Evolutionary conservation across 2,329 filamentous ascomycete species (phyloP).

Genomic region (Byssochlamys sp.): DNA sequence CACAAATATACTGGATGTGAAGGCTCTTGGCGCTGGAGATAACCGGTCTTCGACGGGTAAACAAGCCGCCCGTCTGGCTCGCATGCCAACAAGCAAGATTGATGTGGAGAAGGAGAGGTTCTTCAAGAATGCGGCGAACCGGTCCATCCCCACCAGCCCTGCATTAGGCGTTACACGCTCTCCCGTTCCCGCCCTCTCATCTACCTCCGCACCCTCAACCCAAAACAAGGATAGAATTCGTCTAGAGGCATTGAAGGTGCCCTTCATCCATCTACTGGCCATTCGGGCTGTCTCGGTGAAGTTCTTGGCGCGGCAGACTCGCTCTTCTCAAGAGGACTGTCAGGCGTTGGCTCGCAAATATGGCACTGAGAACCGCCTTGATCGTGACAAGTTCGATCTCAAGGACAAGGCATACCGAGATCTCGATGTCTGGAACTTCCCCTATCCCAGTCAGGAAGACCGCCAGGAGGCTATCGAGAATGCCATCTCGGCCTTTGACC

Average conservation of each 20-base stretch:
- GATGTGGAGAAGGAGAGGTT: conserved; percentile 35
- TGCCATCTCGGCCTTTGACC: conserved; percentile 55
- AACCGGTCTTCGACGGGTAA: conserved; percentile 20
- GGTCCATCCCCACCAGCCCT: conserved; percentile 35
- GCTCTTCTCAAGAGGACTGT: conserved; percentile 41
- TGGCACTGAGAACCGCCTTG: conserved; percentile 41
- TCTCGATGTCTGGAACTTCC: conserved; percentile 53
- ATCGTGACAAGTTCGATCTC: conserved; percentile 44
- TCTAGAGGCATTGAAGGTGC: conserved; percentile 36
- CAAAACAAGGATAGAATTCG: conserved; percentile 30
- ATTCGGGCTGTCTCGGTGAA: conserved; percentile 40
- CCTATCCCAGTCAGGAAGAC: conserved; percentile 47
- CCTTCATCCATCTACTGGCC: conserved; percentile 46
- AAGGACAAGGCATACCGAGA: conserved; percentile 52
- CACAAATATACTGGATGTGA: conserved; percentile 27
- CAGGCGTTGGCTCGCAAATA: conserved; percentile 43
- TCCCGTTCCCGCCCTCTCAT: conserved; percentile 28
- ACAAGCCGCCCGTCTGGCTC: conserved; percentile 19
- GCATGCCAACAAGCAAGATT: conserved; percentile 27
- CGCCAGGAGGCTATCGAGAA: conserved; percentile 52
- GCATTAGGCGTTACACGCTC: conserved; percentile 28
- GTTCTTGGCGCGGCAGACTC: conserved; percentile 38
- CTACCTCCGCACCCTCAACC: conserved; percentile 34
- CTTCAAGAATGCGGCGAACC: conserved; percentile 26
- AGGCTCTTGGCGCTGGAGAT: conserved; percentile 27